Conservation (phyloP, 2,329 filamentous ascomycete genomes). For the Immersiporthe knoxdaviesiana region DNA sequence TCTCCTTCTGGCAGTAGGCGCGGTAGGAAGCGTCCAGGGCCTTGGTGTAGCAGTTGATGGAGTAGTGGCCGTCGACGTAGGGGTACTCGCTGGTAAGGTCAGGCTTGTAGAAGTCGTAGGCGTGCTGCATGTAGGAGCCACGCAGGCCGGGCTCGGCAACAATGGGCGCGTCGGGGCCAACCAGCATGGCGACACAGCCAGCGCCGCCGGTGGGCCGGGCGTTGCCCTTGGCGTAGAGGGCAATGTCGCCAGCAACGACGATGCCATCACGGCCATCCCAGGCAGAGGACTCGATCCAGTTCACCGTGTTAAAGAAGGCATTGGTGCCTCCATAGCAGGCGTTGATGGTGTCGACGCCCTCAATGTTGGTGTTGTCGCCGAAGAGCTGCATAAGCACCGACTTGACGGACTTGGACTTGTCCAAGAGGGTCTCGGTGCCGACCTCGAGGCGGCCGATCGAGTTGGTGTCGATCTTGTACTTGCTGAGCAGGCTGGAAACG, state of each 20-base stretch:
- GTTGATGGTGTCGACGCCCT: slow-evolving; percentile 82
- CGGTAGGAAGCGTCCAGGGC: slow-evolving; percentile 82
- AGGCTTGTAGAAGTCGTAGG: slow-evolving; percentile 91
- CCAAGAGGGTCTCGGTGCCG: slow-evolving; percentile 81
- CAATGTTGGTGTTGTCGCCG: slow-evolving; percentile 79
- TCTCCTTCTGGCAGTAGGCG: slow-evolving; percentile 76
- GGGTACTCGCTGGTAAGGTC: slow-evolving; percentile 87
- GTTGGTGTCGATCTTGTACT: slow-evolving; percentile 81
- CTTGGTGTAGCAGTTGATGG: slow-evolving; percentile 78
- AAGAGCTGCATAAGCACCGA: slow-evolving; percentile 87
- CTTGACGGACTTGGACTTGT: slow-evolving; percentile 93
- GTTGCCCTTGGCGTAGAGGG: slow-evolving; percentile 81
- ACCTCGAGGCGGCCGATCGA: slow-evolving; percentile 81
- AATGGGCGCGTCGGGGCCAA: slow-evolving; percentile 77
- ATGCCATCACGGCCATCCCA: slow-evolving; percentile 85
- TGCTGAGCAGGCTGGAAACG: slow-evolving; percentile 75
- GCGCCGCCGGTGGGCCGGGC: slow-evolving; percentile 81
- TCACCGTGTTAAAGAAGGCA: slow-evolving; percentile 79
- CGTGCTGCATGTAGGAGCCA: slow-evolving; percentile 80
- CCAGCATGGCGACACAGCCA: slow-evolving; percentile 76
- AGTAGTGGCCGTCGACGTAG: slow-evolving; percentile 83
- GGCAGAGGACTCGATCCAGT: slow-evolving; percentile 85
- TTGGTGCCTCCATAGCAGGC: slow-evolving; percentile 88
- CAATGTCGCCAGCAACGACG: slow-evolving; percentile 81
- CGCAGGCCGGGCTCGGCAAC: slow-evolving; percentile 79